Base-by-base conservation (phyloP, 768 basidiomycete species). In the Termitomyces sp. region DNA sequence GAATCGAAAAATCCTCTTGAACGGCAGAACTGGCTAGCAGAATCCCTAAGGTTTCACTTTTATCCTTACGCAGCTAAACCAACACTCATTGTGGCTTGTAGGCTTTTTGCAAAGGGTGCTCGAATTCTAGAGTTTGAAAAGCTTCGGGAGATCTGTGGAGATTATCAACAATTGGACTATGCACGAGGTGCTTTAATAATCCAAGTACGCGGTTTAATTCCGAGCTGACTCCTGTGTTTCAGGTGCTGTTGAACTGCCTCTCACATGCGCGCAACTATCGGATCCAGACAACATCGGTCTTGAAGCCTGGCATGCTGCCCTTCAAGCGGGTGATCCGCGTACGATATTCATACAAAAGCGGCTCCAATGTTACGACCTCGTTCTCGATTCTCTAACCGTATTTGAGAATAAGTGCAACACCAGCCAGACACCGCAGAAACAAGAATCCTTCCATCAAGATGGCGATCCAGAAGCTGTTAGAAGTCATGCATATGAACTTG, bases 41-140 rank as follows among this genome's bases (percentile, higher is more conserved):
- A 98, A 73, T 94, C 96, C 0, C 73, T 98, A 49, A 81, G 92
- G 95, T 93, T 67, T 76, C 4, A 55, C n/a, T 40, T 35, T 40
- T 56, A 23, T 10, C 26, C 46, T 20, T 12, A 51, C 16, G 7
- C 30, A 48, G 46, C 46, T 28, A 53, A n/a, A 35, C 50, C 14
- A 49, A 48, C 14, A 20, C 58, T 57, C 57, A 60, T 44, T 6
- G 61, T 36, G 57, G 48, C 9, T 40, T 36, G 32, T 63, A 95
- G 95, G 50, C 72, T 98, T 44, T 98, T 97, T 74, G 84, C 82
- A 56, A 95, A 95, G 71, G 94, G 93, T 20, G 89, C 93, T 6
- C 84, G 87, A 32, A 91, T 90, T 60, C 75, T 98, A 47, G 88
- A 91, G 50, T 84, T 92, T 40, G 86, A 93, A 54, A 89, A 91